These are phyloP conservation scores for Hypoxylon sp. DNA, from an alignment of 2,329 filamentous ascomycete species.

Conservation along the genomic window DNA sequence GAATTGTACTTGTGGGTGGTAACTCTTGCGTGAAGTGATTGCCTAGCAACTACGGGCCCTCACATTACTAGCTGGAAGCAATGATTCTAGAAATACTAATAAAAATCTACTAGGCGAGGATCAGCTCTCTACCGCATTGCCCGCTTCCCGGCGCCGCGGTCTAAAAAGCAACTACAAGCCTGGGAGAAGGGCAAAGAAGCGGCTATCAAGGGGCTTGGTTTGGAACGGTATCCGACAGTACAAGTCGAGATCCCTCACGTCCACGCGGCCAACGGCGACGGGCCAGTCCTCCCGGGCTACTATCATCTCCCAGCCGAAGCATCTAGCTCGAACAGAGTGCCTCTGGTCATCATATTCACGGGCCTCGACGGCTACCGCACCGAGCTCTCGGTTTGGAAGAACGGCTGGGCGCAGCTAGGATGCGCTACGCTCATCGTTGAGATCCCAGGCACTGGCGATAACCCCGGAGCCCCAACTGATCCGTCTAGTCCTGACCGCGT, in stretches of 20 bases:
- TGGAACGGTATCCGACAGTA: slow-evolving; percentile 51
- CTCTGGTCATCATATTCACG: slow-evolving; percentile 51
- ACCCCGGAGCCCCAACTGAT: slow-evolving; percentile 63
- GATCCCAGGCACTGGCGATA: slow-evolving; percentile 72
- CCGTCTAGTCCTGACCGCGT: slow-evolving; percentile 66
- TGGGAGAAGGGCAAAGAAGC: slow-evolving; percentile 52
- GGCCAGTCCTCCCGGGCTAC: slow-evolving; percentile 48
- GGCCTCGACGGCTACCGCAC: slow-evolving; percentile 54
- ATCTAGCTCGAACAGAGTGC: slow-evolving; percentile 39
- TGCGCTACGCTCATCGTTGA: slow-evolving; percentile 67
- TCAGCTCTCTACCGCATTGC: slow-evolving; percentile 56
- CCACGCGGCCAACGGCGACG: slow-evolving; percentile 48
- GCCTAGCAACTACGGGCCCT: neutral
- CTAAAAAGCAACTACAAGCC: slow-evolving; percentile 50
- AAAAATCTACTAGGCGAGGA: slow-evolving; percentile 43
- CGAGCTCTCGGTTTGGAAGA: slow-evolving; percentile 55
- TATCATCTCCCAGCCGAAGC: slow-evolving; percentile 51
- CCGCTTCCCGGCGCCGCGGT: slow-evolving; percentile 55
- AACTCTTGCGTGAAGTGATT: too few relatives aligned
- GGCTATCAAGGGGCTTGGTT: slow-evolving; percentile 50
- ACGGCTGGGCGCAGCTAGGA: slow-evolving; percentile 57
- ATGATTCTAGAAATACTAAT: neutral
- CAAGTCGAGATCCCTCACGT: slow-evolving; percentile 52
- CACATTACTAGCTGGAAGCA: too few relatives aligned
- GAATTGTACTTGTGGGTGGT: slow-evolving; percentile 53